Percentiles rank a stretch among this genome's conserved stretches.
These are phyloP conservation scores for Helicostylum pulchrum DNA, from an alignment of 192 early-diverging fungal genomes.

Conservation along the genomic window DNA sequence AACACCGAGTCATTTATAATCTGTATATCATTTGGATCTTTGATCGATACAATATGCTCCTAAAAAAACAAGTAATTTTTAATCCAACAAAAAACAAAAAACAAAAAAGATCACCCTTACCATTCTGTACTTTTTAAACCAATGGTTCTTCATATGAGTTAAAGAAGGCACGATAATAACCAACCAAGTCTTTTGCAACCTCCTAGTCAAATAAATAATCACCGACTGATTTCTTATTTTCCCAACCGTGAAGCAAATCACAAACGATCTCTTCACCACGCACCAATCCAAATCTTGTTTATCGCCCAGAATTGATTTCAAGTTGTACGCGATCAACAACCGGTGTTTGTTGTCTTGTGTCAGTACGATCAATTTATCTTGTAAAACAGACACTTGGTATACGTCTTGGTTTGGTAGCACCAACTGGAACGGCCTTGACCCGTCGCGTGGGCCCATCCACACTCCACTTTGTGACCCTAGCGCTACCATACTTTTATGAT, in stretches of 20 bases:
- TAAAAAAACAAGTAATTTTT: neutral
- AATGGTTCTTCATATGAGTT: neutral
- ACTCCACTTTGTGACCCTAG: slow-evolving; percentile 17
- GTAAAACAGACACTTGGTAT: neutral
- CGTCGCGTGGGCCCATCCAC: slow-evolving; percentile 15
- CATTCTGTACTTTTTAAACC: neutral
- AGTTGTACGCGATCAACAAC: neutral
- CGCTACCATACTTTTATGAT: slow-evolving; percentile 11
- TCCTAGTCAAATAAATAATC: slow-evolving; percentile 3
- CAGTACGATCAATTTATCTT: neutral
- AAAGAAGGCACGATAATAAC: neutral
- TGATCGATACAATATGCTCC: neutral
- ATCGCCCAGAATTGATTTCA: neutral
- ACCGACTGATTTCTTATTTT: slow-evolving; percentile 1
- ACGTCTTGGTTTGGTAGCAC: neutral
- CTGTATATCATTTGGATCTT: slow-evolving; percentile 7
- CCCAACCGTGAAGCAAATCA: slow-evolving; percentile 5
- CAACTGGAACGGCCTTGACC: neutral
- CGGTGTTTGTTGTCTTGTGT: neutral
- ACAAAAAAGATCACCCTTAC: no score
- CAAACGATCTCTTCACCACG: neutral
- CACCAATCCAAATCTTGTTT: neutral
- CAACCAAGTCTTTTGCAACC: neutral
- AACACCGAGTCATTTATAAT: neutral
- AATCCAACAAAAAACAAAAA: neutral